Conservation (phyloP, 2,329 filamentous ascomycete genomes). For the Lecanicillium sp. region DNA sequence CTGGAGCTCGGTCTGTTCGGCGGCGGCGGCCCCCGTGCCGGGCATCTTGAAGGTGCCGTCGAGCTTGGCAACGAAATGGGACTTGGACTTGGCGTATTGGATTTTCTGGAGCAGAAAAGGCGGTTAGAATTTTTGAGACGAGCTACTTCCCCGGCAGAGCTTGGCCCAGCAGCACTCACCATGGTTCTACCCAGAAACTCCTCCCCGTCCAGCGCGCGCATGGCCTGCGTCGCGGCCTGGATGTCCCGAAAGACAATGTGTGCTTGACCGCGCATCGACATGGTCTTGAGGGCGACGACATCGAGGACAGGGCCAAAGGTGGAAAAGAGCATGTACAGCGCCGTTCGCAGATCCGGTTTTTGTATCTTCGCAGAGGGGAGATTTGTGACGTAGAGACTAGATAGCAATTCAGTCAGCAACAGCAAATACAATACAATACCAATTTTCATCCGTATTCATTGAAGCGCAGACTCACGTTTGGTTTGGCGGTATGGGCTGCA, state of each 20-base stretch:
- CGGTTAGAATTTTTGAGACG: background rate
- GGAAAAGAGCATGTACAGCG: constrained; percentile 88
- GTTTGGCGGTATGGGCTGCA: constrained; percentile 57
- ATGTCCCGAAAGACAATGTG: constrained; percentile 87
- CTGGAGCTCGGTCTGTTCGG: constrained; percentile 66
- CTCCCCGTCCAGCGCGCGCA: constrained; percentile 81
- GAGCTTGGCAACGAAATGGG: constrained; percentile 80
- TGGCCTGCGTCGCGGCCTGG: constrained; percentile 86
- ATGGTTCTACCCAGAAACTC: constrained; percentile 80
- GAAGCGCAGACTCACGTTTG: constrained; percentile 60
- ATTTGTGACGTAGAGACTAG: constrained; percentile 81
- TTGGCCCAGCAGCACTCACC: too few relatives aligned
- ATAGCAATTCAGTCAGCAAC: background rate
- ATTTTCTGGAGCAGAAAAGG: constrained; percentile 63
- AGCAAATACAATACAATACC: too few relatives aligned
- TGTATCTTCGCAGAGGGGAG: constrained; percentile 80
- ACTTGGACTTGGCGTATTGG: constrained; percentile 83
- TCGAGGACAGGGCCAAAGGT: constrained; percentile 92
- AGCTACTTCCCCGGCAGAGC: background rate
- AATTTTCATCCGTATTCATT: too few relatives aligned
- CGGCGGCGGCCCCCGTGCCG: constrained; percentile 43
- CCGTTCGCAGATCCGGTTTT: constrained; percentile 79
- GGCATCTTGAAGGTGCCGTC: constrained; percentile 83
- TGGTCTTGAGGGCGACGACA: constrained; percentile 80
- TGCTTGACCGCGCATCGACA: constrained; percentile 92